Conservation (phyloP, 2,329 filamentous ascomycete species). For the Pseudocercospora cruenta region DNA sequence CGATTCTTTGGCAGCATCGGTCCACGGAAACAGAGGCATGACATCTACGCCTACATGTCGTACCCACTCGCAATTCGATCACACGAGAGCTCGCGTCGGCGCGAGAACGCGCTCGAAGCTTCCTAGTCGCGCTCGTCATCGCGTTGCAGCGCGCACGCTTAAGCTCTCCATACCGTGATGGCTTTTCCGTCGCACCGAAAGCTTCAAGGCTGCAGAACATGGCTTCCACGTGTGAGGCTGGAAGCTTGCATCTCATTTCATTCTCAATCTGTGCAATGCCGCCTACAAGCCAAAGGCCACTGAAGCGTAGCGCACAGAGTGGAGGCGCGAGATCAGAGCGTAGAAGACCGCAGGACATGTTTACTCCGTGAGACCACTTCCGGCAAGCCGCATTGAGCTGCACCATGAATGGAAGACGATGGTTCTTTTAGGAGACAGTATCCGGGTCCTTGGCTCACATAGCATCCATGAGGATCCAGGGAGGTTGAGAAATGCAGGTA, state of each 20-base stretch:
- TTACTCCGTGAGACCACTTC: not conserved
- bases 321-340: not conserved
- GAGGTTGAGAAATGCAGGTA: too few species aligned
- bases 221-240: not conserved
- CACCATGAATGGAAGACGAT: not conserved
- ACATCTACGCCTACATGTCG: not conserved
- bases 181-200: not conserved
- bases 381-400: not conserved
- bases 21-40: not conserved
- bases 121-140: not conserved
- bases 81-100: not conserved
- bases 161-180: not conserved
- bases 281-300: not conserved
- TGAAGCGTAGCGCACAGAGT: not conserved
- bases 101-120: not conserved
- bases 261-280: not conserved
- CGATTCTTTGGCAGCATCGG: not conserved
- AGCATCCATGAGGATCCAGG: not conserved
- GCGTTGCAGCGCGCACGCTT: not conserved
- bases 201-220: not conserved
- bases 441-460: not conserved
- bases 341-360: not conserved
- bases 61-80: not conserved
- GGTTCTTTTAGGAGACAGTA: not conserved
- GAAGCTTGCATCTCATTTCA: not conserved